Conservation (phyloP, 148 eudicot species). For the Talinum fruticosum region DNA sequence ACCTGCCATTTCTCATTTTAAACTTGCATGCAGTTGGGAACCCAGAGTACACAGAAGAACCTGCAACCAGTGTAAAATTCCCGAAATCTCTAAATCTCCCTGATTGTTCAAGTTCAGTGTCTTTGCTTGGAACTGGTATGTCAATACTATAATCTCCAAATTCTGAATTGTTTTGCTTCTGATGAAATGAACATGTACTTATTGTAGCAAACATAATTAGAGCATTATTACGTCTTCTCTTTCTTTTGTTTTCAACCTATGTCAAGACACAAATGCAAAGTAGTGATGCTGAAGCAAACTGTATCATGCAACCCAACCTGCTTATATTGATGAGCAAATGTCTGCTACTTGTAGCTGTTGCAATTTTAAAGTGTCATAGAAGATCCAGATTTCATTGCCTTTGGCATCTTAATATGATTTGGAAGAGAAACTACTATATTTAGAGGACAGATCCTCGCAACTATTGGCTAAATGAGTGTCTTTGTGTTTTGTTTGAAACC, state of each 20-base stretch:
- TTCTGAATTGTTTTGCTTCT: neutral
- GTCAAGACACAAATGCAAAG: neutral
- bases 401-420: neutral
- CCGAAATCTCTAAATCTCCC: conserved; percentile 56
- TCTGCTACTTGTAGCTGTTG: neutral
- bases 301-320: neutral
- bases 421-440: too few relatives aligned
- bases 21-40: conserved; percentile 40
- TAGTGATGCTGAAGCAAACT: neutral
- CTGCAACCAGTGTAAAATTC: conserved; percentile 75
- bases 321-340: neutral
- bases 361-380: neutral
- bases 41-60: conserved; percentile 63
- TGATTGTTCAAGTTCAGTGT: conserved; percentile 70
- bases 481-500: neutral
- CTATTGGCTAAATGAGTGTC: neutral
- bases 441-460: neutral
- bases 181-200: neutral
- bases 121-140: conserved; percentile 86
- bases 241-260: neutral
- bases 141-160: conserved; percentile 1
- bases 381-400: neutral
- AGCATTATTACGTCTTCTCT: neutral
- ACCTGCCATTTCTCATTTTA: conserved; percentile 1
- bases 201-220: neutral